These are phyloP conservation scores for Phytophthora palmivora DNA, from an alignment of 352 stramenopile genomes.

Conservation along the genomic window DNA sequence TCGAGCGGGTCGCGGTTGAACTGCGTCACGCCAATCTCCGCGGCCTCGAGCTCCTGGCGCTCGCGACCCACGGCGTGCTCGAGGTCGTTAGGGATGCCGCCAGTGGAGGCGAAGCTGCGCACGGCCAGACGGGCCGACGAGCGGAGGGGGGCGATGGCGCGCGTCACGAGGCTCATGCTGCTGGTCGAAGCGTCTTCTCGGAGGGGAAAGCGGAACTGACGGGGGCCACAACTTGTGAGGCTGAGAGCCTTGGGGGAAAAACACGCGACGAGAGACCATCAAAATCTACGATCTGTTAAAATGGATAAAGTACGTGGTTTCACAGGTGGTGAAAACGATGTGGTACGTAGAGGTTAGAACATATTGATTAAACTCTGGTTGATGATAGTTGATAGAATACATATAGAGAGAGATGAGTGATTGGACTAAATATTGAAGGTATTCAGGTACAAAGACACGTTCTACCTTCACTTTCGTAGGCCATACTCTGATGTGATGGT, in stretches of 20 bases:
- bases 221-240: constrained; percentile 14
- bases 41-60: constrained; percentile 76
- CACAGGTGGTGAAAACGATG: too few species aligned
- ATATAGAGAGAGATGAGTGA: too few species aligned
- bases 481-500: too few species aligned
- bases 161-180: constrained; percentile 60
- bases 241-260: constrained; percentile 8
- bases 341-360: too few species aligned
- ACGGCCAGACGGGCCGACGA: constrained; percentile 41
- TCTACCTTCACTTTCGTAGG: too few species aligned
- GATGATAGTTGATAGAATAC: too few species aligned
- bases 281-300: not conserved
- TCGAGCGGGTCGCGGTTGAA: constrained; percentile 90
- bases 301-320: not conserved
- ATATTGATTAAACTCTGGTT: too few species aligned
- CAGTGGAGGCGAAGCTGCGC: constrained; percentile 63
- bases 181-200: constrained; percentile 4
- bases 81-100: constrained; percentile 75
- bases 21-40: constrained; percentile 64
- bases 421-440: too few species aligned
- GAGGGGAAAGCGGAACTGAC: constrained; percentile 36
- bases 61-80: constrained; percentile 86
- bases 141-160: constrained; percentile 62
- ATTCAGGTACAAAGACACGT: too few species aligned
- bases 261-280: constrained; percentile 6